Evolutionary conservation across 805 yeast genomes (phyloP), one percentile per base, ranked within the genome.

Genomic region (Metschnikowia bowlesiae): DNA sequence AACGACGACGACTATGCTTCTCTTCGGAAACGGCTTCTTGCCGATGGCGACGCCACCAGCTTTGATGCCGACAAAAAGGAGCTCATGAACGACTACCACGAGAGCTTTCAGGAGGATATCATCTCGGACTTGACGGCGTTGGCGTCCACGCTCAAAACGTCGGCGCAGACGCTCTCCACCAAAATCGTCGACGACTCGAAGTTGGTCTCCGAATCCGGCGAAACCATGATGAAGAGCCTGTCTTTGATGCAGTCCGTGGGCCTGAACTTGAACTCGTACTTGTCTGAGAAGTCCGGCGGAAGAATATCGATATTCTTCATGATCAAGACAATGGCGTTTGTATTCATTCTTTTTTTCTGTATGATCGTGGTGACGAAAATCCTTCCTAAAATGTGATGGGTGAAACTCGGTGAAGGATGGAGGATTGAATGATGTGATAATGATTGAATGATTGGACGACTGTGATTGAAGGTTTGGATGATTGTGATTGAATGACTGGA

Each of bases 111-210:
- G 60, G 76, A 76, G 35, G 77, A 76, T 36, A 64, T 82, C 13
- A 60, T 81, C 32, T 63, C 62, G 30, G 84, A 82, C 38, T 66
- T 82, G 44, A 61, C 75, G 3, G 74, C 68, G 16, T 71, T 82
- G 64, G 82, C 83, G 0, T 58, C 71, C 7, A 64, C 69, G 7
- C 71, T 82, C 54, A 79, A 76, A 53, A 61, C 64, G 28, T 76
- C 81, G 16, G 84, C 85, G 1, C 54, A 70, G 31, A 57, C 60
- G 6, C 70, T 72, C 16, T 79, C 71, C 54, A 62, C 59, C 51
- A 74, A 60, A 53, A 61, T 70, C 26, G 57, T 58, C 18, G 75
- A 67, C 34, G 78, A 73, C 53, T 57, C 67, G 22, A 60, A 53
- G 28, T 56, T 69, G n/a, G 58, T 74, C 29, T 56, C 64, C 13